Evolutionary conservation across 208 protist genomes (phyloP).

Genomic region (Trypanosoma scelopori): DNA sequence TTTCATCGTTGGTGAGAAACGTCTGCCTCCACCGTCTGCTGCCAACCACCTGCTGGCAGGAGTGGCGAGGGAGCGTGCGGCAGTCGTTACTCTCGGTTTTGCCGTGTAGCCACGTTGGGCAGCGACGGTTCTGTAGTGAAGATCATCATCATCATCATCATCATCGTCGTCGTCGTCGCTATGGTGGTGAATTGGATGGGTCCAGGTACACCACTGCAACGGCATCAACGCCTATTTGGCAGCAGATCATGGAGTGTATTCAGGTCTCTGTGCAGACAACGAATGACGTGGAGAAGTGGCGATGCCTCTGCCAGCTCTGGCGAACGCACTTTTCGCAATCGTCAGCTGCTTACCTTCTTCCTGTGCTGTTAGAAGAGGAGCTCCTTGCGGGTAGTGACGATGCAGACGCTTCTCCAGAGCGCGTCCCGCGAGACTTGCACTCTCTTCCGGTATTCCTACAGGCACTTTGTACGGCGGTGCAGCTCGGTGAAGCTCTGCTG

Average conservation of each 20-base stretch:
- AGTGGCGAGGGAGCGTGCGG: no score
- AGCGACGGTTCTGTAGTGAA: no score
- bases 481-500: slow-evolving; percentile 5
- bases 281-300: slow-evolving; percentile 15
- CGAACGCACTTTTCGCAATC: slow-evolving; percentile 18
- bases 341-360: not conserved
- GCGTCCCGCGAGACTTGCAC: slow-evolving; percentile 22
- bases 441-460: slow-evolving; percentile 29
- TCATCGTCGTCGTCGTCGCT: no score
- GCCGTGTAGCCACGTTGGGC: no score
- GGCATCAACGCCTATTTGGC: slow-evolving; percentile 9
- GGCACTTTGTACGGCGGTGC: slow-evolving; percentile 22
- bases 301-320: slow-evolving; percentile 22
- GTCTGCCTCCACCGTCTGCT: no score
- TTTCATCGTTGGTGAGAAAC: no score
- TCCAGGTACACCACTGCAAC: not conserved
- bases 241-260: slow-evolving; percentile 20
- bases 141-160: no score
- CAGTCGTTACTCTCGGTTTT: no score
- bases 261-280: not conserved
- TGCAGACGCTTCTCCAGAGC: not conserved
- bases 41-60: no score
- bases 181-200: not conserved
- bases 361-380: slow-evolving; percentile 16
- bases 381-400: not conserved